Base-by-base conservation (phyloP, 352 stramenopile genomes). In the Peronospora farinosa region DNA sequence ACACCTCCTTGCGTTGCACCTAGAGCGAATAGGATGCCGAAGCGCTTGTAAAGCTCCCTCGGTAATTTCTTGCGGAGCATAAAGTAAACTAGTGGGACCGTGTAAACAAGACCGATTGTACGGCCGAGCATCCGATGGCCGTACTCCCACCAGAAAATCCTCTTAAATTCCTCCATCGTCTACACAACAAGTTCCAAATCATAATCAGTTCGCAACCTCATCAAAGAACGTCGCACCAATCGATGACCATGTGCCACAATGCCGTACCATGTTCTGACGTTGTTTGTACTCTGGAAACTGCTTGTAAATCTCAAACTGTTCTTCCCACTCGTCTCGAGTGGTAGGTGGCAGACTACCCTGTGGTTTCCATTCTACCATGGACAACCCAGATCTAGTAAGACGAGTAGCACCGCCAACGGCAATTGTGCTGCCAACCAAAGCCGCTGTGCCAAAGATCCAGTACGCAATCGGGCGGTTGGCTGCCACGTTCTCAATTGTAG, bases 161-260 rank as follows among this genome's bases (percentile, higher is more conserved):
- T 86, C 77, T 99, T 98, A 70, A 99, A 99, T 40, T 99, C 97
- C 2, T 97, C 92, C 42, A 99, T 51, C 9, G 86, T 98, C 95
- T 89, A 61, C 11, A 31, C 2, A 37, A 16, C 44, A 43, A 36
- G 17, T 21, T 9, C 2, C 37, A 30, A 8, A 32, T 57, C 59
- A 44, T 53, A 40, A 40, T 21, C 25, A 25, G 1, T 25, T 11
- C 10, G 36, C 7, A 11, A 25, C 15, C 3, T 37, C 31, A 25
- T 41, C 36, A 19, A 23, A n/a, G n/a, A 23, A 3, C 5, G 30
- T 28, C 16, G 17, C 5, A 43, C 45, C 31, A 45, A 33, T 13
- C 40, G 19, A 35, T 56, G 8, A 40, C 8, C 21, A 52, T 31
- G 3, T 32, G 21, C 5, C 13, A 9, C 5, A 54, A 27, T 13